Evolutionary conservation across 2,329 filamentous ascomycete species (phyloP).

Genomic region (Decorospora gaudefroyi): DNA sequence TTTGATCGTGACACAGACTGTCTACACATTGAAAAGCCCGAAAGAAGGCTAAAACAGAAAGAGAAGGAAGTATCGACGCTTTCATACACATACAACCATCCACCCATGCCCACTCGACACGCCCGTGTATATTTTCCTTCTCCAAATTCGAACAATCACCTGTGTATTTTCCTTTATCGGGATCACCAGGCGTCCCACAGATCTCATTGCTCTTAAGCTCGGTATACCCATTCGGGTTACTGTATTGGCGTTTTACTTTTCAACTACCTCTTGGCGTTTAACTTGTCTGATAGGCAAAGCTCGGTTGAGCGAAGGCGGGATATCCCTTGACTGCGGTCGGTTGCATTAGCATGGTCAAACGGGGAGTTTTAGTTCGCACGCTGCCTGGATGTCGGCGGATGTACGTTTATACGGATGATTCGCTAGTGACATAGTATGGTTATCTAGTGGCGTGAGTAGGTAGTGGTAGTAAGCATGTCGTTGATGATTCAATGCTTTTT

Average conservation of each 20-base stretch:
- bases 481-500: too few species aligned
- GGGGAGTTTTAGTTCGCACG: conserved; percentile 6
- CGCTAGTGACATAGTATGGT: too few species aligned
- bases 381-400: not conserved
- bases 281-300: conserved; percentile 6
- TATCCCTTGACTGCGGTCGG: conserved; percentile 13
- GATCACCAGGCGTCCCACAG: conserved; percentile 5
- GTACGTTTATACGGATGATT: not conserved
- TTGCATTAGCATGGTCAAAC: conserved; percentile 17
- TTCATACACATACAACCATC: conserved; percentile 8
- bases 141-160: conserved; percentile 12
- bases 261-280: conserved; percentile 14
- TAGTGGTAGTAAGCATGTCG: too few species aligned
- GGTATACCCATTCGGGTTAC: conserved; percentile 19
- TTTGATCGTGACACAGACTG: conserved; percentile 43
- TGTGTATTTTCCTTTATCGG: conserved; percentile 16
- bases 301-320: conserved; percentile 10
- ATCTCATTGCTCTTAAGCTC: conserved; percentile 16
- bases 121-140: conserved; percentile 27
- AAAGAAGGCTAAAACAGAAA: conserved; percentile 26
- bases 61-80: conserved; percentile 16
- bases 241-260: conserved; percentile 16
- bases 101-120: conserved; percentile 19
- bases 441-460: too few species aligned
- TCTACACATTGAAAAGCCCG: conserved; percentile 17